Percentiles rank a stretch among this genome's conserved stretches.
Evolutionary conservation across 2,329 filamentous ascomycete species (phyloP).

Genomic region (Colletotrichum caudatum): DNA sequence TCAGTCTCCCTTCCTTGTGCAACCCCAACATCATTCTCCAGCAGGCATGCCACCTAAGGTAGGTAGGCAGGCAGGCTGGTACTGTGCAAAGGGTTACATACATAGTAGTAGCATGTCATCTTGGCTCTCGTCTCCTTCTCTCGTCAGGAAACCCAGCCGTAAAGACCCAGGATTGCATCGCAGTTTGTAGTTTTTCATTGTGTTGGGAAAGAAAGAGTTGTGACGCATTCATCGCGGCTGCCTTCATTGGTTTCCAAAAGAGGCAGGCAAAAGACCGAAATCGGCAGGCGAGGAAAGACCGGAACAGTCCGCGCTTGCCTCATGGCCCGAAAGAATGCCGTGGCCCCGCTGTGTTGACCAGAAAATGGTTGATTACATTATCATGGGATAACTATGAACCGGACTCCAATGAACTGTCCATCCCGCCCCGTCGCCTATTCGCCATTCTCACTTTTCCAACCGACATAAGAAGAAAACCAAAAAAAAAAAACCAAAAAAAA

Average conservation of each 20-base stretch:
- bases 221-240: not conserved
- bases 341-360: not conserved
- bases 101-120: no score
- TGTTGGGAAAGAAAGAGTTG: not conserved
- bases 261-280: not conserved
- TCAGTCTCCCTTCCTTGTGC: not conserved
- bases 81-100: not conserved
- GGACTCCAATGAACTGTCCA: constrained; percentile 4
- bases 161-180: not conserved
- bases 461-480: not conserved
- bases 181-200: not conserved
- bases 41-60: not conserved
- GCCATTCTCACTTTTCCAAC: constrained; percentile 2
- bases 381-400: constrained; percentile 22
- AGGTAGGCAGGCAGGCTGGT: no score
- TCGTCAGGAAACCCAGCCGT: not conserved
- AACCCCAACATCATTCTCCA: not conserved
- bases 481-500: constrained; percentile 1
- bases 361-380: constrained; percentile 24
- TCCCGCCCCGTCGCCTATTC: not conserved
- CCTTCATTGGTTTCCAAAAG: not conserved
- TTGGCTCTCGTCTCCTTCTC: not conserved
- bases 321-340: not conserved
- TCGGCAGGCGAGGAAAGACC: not conserved
- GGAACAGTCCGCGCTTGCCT: not conserved